Percentiles rank a stretch among this genome's conserved stretches.
phyloP scores from a whole-genome alignment of 331 rosid species.

The Quercus phellos region DNA sequence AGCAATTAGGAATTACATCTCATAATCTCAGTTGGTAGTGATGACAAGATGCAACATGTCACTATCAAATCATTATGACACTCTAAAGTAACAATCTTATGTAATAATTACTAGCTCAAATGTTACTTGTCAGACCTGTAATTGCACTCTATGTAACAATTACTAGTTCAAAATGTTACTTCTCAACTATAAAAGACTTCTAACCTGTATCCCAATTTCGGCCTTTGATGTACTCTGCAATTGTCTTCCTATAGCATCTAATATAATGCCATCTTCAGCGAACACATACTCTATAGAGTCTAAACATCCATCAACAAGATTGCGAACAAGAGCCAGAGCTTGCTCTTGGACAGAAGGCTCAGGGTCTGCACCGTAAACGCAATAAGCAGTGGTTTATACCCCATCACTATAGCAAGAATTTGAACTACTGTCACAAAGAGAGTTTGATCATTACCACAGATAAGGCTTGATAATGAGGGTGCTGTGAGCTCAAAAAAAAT shows the following conservation, averaged over 20 bases:
- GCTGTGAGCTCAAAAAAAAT: slow-evolving; percentile 65
- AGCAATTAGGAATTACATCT: background rate
- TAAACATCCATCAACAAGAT: slow-evolving; percentile 77
- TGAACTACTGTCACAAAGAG: slow-evolving; percentile 9
- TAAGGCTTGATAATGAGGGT: slow-evolving; percentile 68
- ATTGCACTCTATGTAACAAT: slow-evolving; percentile 1
- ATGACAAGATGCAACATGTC: background rate
- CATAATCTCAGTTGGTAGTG: background rate
- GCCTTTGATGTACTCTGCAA: slow-evolving; percentile 51
- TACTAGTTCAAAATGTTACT: slow-evolving; percentile 21
- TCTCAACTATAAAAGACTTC: slow-evolving; percentile 5
- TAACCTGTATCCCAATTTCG: slow-evolving; percentile 80
- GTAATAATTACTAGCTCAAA: slow-evolving; percentile 15
- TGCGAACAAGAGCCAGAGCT: slow-evolving; percentile 78
- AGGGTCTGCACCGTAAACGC: slow-evolving; percentile 55
- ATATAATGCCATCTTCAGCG: slow-evolving; percentile 63
- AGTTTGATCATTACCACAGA: slow-evolving; percentile 52
- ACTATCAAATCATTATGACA: background rate
- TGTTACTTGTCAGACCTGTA: background rate
- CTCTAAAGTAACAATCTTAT: background rate
- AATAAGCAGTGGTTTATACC: slow-evolving; percentile 11
- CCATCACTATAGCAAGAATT: slow-evolving; percentile 11
- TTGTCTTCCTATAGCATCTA: slow-evolving; percentile 73
- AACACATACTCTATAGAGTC: slow-evolving; percentile 58
- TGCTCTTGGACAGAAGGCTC: slow-evolving; percentile 82